These are phyloP conservation scores for Paecilomyces sp. DNA, from an alignment of 2,329 filamentous ascomycete species.

Conservation along the genomic window DNA sequence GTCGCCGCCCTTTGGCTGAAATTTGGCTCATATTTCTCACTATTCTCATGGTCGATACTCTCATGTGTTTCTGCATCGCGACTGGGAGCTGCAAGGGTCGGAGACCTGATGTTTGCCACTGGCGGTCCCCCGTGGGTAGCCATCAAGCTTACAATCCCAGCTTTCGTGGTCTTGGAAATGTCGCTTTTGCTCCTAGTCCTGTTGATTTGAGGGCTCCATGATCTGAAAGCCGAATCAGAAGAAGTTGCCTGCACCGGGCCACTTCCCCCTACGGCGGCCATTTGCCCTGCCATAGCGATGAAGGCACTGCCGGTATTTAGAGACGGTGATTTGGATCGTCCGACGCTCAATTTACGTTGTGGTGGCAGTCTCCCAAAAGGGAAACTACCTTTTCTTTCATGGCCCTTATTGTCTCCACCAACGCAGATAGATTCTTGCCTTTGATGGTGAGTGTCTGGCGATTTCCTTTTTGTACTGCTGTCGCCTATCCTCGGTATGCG, in stretches of 20 bases:
- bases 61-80: slow-evolving; percentile 11
- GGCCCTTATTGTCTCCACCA: slow-evolving; percentile 10
- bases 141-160: slow-evolving; percentile 48
- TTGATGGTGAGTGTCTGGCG: slow-evolving; percentile 21
- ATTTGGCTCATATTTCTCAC: slow-evolving; percentile 49
- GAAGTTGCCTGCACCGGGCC: slow-evolving; percentile 51
- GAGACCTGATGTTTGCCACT: slow-evolving; percentile 48
- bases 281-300: slow-evolving; percentile 38
- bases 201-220: slow-evolving; percentile 42
- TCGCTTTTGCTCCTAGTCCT: slow-evolving; percentile 54
- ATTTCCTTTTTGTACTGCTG: slow-evolving; percentile 41
- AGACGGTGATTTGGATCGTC: slow-evolving; percentile 31
- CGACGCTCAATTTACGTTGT: slow-evolving; percentile 32
- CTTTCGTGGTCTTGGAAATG: slow-evolving; percentile 34
- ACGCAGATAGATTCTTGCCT: slow-evolving; percentile 19
- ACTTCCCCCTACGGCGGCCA: slow-evolving; percentile 41
- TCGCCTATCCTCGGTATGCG: slow-evolving; percentile 35
- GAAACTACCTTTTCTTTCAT: slow-evolving; percentile 21
- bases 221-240: slow-evolving; percentile 23
- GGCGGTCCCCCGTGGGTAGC: slow-evolving; percentile 53
- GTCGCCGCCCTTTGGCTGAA: slow-evolving; percentile 55
- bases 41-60: slow-evolving; percentile 35
- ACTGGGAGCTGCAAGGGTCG: slow-evolving; percentile 25
- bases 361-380: slow-evolving; percentile 19
- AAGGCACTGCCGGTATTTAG: slow-evolving; percentile 35